Base-by-base conservation (phyloP, 371 early-diverging fungal genomes). In the Circinella minor region DNA sequence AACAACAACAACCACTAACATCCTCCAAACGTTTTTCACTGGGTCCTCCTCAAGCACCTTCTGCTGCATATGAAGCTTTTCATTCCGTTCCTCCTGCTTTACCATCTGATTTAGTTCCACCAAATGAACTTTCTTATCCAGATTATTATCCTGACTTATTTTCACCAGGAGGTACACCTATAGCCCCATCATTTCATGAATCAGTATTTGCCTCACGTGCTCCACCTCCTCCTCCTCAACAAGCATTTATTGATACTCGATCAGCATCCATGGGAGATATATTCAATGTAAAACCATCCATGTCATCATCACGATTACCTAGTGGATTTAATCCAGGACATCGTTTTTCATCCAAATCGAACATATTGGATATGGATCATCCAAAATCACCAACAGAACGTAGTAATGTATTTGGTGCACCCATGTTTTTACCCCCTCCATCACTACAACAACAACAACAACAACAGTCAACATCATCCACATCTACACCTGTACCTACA, bases 131-230 rank as follows among this genome's bases (percentile, higher is more conserved):
- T 39, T 73, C 80, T 37, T 73, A 77, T 46, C 71, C 83, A 48
- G 85, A 87, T 67, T 74, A 79, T 36, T 75, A 81, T 60, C 74
- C 82, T 11, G 85, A 85, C 66, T 72, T 85, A 13, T 81, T 82
- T 60, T 74, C 79, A 17, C 86, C 79, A 57, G 65, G 65, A 20
- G 65, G 65, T 36, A 54, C 65, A 6, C 48, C 65, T 9, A 39
- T 39, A 18, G 43, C 38, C 14, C 37, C 36, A 15, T 38, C 49
- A 34, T 61, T 68, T 55, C 69, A 48, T 66, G 61, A 73, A 57
- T 73, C 76, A 7, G 72, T 77, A 17, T 66, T 81, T 70, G 76
- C 70, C 64, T n/a, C 60, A 4, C 77, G 46, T 47, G 60, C 54
- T 15, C 47, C 63, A 9, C 63, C 63, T 27, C 63, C 48, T 46